A percentile compares a stretch with the other conserved stretches of the same genome.
Evolutionary conservation across 2,329 filamentous ascomycete species (phyloP).

Genomic region (Orbilia oligospora): DNA sequence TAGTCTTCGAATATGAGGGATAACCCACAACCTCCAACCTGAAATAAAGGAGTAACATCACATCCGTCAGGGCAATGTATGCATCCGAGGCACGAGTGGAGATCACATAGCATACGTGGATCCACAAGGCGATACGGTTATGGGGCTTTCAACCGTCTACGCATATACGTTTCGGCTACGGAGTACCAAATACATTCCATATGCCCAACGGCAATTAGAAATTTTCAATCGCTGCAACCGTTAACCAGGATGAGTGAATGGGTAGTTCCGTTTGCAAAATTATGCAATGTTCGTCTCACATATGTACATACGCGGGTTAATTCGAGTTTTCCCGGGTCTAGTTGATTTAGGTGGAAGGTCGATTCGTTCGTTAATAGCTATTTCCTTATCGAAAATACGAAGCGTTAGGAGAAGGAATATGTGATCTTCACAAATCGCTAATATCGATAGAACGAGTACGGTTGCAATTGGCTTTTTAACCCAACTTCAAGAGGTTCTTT

Average conservation of each 20-base stretch:
- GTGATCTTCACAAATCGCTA: no score
- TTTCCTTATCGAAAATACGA: no score
- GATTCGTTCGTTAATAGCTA: background rate
- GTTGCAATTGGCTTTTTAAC: no score
- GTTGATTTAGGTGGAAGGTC: background rate
- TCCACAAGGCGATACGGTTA: slow-evolving; percentile 32
- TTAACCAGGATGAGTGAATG: background rate
- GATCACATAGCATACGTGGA: slow-evolving; percentile 17
- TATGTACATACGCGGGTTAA: slow-evolving; percentile 7
- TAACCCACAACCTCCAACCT: background rate
- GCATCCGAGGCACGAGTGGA: background rate
- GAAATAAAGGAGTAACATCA: background rate
- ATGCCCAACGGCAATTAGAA: background rate
- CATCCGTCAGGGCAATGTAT: background rate
- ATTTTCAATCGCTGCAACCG: background rate
- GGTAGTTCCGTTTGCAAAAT: slow-evolving; percentile 9
- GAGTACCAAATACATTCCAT: background rate
- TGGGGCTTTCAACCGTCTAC: background rate
- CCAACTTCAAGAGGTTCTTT: no score
- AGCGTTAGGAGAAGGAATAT: no score
- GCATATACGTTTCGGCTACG: background rate
- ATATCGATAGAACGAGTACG: no score
- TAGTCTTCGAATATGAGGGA: background rate
- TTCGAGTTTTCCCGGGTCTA: slow-evolving; percentile 6
- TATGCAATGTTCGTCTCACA: slow-evolving; percentile 8